Evolutionary conservation across 805 yeast species (phyloP), one percentile per base, ranked within the genome.

Genomic region (Spathaspora girioi): DNA sequence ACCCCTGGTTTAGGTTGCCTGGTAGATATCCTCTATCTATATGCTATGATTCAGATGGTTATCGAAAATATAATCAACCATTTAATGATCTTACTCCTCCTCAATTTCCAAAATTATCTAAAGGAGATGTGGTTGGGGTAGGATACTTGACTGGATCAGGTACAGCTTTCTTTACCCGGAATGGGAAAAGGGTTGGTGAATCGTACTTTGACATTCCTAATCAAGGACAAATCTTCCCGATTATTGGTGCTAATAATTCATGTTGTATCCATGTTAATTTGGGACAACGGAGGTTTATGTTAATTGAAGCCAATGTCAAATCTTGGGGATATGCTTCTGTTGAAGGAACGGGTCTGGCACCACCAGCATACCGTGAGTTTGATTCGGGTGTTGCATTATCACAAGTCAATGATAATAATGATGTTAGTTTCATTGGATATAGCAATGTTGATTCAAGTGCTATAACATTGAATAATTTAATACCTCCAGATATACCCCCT

Each of bases 281-380:
- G 50, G 99, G 99, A 17, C 93, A 89, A 59, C 77, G 83, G 51
- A 97, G 97, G 2, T 91, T 81, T 69, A 97, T 92, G 1, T 90
- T 80, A 63, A 89, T 91, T 46, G 97, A 92, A 64, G 97, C 89
- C 1, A 90, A 91, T 63, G 96, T 92, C 38, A 91, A 91, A 65
- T 90, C 87, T 65, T 91, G 97, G 97, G 96, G 97, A 5, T 86
- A 87, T 60, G 97, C 96, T n/a, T 93, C 94, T 2, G 76, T 86
- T 40, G 88, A 86, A 57, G 99, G 98, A 1, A 80, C 78, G 46
- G 86, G 91, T 52, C 86, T 94, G 3, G 96, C 98, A 5, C 97
- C 98, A 2, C 99, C 99, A 1, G 86, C 94, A 9, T 93, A 93
- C 68, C 88, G 88, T 46, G 82, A 84, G 51, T 91, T 84, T 60